These are phyloP conservation scores for Gomphus bonarii DNA, from an alignment of 1,284 basidiomycete species.

Conservation along the genomic window DNA sequence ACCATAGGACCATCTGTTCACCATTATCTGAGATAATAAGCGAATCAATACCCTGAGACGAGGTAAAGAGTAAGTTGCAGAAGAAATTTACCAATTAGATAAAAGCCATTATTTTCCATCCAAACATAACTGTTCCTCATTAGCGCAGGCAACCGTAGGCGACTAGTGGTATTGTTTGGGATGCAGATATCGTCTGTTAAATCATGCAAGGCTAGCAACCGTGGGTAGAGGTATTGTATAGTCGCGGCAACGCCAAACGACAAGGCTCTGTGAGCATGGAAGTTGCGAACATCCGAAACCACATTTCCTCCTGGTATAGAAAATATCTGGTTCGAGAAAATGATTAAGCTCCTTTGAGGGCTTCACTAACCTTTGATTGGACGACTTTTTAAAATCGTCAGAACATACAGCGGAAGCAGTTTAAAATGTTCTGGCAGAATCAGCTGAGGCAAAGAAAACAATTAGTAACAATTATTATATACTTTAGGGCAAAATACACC, in stretches of 20 bases:
- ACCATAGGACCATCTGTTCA: constrained; percentile 85
- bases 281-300: constrained; percentile 87
- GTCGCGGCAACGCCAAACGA: constrained; percentile 59
- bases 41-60: not conserved
- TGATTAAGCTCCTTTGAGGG: not conserved
- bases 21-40: constrained; percentile 65
- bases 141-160: constrained; percentile 62
- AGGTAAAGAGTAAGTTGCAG: not conserved
- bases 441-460: constrained; percentile 40
- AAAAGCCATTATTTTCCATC: constrained; percentile 89
- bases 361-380: constrained; percentile 68
- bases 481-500: constrained; percentile 30
- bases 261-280: constrained; percentile 70
- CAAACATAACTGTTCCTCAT: constrained; percentile 81
- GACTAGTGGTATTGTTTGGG: constrained; percentile 47
- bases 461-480: not conserved
- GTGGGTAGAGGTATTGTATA: constrained; percentile 83
- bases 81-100: constrained; percentile 68
- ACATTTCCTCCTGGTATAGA: constrained; percentile 64
- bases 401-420: constrained; percentile 74
- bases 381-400: constrained; percentile 86
- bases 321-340: not conserved
- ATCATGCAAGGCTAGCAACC: constrained; percentile 83
- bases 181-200: constrained; percentile 66
- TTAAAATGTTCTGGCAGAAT: constrained; percentile 94